phyloP scores from a whole-genome alignment of 2,329 filamentous ascomycete species.

The Pseudopyricularia javanii region DNA sequence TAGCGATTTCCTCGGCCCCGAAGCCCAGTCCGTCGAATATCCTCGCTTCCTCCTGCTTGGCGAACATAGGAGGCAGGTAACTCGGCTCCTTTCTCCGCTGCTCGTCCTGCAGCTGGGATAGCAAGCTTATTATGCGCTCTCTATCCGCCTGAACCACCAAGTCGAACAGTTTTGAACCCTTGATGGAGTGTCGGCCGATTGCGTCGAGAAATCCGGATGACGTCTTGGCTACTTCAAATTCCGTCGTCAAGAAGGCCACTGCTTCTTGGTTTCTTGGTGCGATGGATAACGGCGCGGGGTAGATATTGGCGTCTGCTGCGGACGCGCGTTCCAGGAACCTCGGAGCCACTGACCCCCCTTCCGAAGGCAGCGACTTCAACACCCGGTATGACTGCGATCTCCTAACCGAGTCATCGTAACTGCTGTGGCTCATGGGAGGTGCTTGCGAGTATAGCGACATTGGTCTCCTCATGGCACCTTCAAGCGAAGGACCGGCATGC shows the following conservation, averaged over 20 bases:
- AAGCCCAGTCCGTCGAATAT: conserved; percentile 44
- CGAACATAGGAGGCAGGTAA: conserved; percentile 52
- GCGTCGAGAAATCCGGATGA: conserved; percentile 44
- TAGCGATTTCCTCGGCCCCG: conserved; percentile 35
- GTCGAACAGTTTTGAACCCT: conserved; percentile 39
- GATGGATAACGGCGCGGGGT: conserved; percentile 28
- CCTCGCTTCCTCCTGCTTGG: conserved; percentile 37
- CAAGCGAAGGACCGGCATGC: conserved; percentile 30
- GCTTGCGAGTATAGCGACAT: conserved; percentile 34
- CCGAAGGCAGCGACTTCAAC: conserved; percentile 38
- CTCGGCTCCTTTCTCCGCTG: conserved; percentile 45
- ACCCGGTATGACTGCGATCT: conserved; percentile 36
- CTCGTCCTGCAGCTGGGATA: conserved; percentile 42
- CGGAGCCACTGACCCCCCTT: conserved; percentile 16
- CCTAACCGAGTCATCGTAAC: conserved; percentile 33
- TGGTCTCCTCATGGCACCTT: conserved; percentile 34
- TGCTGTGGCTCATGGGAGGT: conserved; percentile 23
- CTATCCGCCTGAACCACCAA: conserved; percentile 38
- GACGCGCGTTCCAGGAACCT: conserved; percentile 39
- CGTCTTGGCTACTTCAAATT: conserved; percentile 43
- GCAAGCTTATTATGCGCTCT: conserved; percentile 36
- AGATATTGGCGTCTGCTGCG: conserved; percentile 36
- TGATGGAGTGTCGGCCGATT: conserved; percentile 33
- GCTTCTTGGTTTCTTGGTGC: conserved; percentile 32
- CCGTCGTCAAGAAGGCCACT: conserved; percentile 44